A percentile compares a stretch with the other conserved stretches of the same genome.
Conservation (phyloP, 441 rosid genomes). For the Bruguiera hainesii region DNA sequence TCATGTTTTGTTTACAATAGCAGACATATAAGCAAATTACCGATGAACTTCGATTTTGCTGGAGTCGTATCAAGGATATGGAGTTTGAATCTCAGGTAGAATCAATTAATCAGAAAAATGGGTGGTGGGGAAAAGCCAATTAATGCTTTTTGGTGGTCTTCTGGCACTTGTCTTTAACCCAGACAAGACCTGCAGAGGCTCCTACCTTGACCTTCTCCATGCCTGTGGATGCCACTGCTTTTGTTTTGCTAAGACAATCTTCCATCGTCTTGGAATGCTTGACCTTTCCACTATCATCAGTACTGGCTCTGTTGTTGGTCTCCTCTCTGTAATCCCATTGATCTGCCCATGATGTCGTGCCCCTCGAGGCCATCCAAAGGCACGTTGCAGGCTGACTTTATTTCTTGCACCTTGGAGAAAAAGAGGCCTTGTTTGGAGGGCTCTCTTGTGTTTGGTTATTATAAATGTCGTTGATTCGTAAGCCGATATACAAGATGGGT, state of each 20-base stretch:
- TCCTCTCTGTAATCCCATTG: slow-evolving; percentile 24
- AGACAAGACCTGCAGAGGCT: slow-evolving; percentile 16
- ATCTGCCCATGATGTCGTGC: slow-evolving; percentile 31
- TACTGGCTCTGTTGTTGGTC: neutral
- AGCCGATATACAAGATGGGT: too few species aligned
- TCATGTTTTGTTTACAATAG: too few species aligned
- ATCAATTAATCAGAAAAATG: neutral
- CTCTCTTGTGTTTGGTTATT: too few species aligned
- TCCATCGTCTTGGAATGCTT: slow-evolving; percentile 24
- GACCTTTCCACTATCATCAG: neutral
- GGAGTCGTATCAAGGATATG: too few species aligned
- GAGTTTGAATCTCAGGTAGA: neutral
- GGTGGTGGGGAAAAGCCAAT: neutral
- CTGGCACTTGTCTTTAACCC: slow-evolving; percentile 10
- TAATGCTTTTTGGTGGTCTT: slow-evolving; percentile 1
- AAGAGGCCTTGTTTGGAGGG: too few species aligned
- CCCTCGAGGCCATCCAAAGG: slow-evolving; percentile 2
- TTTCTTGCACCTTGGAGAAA: too few species aligned
- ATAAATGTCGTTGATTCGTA: too few species aligned
- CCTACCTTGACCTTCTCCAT: slow-evolving; percentile 30
- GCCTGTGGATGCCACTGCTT: slow-evolving; percentile 21
- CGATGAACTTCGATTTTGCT: too few species aligned
- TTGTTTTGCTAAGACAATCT: slow-evolving; percentile 25
- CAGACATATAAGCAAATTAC: too few species aligned
- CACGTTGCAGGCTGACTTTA: too few species aligned